These are phyloP conservation scores for Aurifilum marmelostoma DNA, from an alignment of 2,329 filamentous ascomycete species.

Conservation along the genomic window DNA sequence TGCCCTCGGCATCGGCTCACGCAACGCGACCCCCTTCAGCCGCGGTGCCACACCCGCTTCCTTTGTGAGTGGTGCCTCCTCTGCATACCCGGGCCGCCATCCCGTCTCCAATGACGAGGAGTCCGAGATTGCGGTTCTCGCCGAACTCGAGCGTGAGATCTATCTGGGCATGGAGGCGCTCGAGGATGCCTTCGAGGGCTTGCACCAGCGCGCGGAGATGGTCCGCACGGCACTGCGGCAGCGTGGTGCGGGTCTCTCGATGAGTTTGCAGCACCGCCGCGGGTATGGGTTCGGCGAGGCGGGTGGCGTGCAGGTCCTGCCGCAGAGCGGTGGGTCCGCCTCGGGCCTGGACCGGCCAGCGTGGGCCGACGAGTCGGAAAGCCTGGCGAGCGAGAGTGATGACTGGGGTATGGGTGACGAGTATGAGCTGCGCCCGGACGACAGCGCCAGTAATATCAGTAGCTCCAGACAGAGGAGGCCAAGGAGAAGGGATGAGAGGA, in stretches of 20 bases:
- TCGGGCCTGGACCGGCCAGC: slow-evolving; percentile 51
- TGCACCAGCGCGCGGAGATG: slow-evolving; percentile 83
- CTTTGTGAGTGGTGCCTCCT: slow-evolving; percentile 51
- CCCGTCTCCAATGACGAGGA: slow-evolving; percentile 91
- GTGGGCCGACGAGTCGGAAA: slow-evolving; percentile 48
- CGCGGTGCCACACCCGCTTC: slow-evolving; percentile 57
- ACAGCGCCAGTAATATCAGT: slow-evolving; percentile 80
- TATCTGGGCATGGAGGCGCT: slow-evolving; percentile 92
- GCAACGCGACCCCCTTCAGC: slow-evolving; percentile 53
- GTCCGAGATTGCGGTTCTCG: slow-evolving; percentile 85
- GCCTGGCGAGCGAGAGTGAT: slow-evolving; percentile 53
- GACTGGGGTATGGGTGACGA: slow-evolving; percentile 60
- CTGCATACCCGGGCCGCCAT: slow-evolving; percentile 49
- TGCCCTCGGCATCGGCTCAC: slow-evolving; percentile 43
- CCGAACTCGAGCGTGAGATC: slow-evolving; percentile 91
- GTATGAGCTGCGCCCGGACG: slow-evolving; percentile 71
- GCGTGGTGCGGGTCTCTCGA: slow-evolving; percentile 75
- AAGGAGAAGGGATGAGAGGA: slow-evolving; percentile 68
- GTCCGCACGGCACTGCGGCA: slow-evolving; percentile 80
- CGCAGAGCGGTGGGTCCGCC: slow-evolving; percentile 51
- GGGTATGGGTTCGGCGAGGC: slow-evolving; percentile 32
- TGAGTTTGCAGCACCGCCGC: slow-evolving; percentile 63
- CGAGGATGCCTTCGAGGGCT: slow-evolving; percentile 88
- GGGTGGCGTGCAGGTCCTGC: slow-evolving; percentile 57
- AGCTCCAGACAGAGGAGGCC: slow-evolving; percentile 69